Conservation (phyloP, 176 grass and related monocot genomes). For the bread wheat (Triticum aestivum) region DNA sequence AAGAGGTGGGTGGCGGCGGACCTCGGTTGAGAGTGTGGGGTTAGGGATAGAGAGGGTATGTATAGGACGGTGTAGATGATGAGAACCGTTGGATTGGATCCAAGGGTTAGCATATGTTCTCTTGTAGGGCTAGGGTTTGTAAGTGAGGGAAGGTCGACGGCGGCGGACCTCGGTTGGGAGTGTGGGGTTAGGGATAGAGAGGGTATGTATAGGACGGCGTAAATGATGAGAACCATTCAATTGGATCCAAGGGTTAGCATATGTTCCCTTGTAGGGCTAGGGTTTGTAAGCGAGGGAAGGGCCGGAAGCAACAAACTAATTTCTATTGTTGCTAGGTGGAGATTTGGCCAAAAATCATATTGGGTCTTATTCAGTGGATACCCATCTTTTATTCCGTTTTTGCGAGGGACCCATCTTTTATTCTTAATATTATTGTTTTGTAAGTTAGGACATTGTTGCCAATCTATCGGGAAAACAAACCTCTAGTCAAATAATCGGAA, state of each 20-base stretch:
- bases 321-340: neutral
- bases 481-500: neutral
- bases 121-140: neutral
- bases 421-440: neutral
- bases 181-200: neutral
- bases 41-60: neutral
- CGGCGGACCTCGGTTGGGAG: accelerated
- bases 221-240: neutral
- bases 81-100: neutral
- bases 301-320: accelerated
- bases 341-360: neutral
- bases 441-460: neutral
- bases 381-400: neutral
- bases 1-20: neutral
- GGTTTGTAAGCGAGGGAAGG: neutral
- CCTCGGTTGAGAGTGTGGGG: neutral
- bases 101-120: neutral
- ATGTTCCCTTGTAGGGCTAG: neutral
- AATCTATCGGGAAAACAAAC: neutral
- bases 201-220: neutral
- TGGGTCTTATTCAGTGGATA: neutral
- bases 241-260: neutral
- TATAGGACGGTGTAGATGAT: neutral
- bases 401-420: neutral
- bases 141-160: neutral